A percentile compares a stretch with the other conserved stretches of the same genome.
These are phyloP conservation scores for Gossypium ekmanianum DNA, from an alignment of 345 rosid genomes.

Conservation along the genomic window DNA sequence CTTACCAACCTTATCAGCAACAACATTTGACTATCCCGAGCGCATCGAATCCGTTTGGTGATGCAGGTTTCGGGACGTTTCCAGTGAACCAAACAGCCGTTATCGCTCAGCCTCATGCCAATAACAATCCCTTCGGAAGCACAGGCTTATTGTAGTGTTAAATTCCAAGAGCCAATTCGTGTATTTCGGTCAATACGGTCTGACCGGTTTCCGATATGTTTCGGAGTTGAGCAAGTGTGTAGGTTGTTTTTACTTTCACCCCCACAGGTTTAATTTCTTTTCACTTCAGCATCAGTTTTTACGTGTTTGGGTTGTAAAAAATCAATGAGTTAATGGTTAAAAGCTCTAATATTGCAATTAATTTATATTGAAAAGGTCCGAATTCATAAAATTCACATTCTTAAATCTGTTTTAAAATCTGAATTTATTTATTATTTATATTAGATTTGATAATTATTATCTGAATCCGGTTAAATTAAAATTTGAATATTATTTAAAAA, in stretches of 20 bases:
- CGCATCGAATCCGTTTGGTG: slow-evolving; percentile 78
- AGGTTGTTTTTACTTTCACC: slow-evolving; percentile 12
- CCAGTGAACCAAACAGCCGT: slow-evolving; percentile 28
- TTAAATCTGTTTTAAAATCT: too few relatives aligned
- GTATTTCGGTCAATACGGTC: slow-evolving; percentile 9
- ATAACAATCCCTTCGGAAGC: slow-evolving; percentile 74
- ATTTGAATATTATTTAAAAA: too few relatives aligned
- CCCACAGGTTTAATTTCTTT: not conserved
- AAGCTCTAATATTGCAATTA: not conserved
- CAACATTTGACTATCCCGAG: slow-evolving; percentile 35
- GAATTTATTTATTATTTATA: too few relatives aligned
- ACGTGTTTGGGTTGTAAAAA: slow-evolving; percentile 30
- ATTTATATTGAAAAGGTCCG: not conserved
- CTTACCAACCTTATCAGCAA: slow-evolving; percentile 53
- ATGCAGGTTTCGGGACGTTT: slow-evolving; percentile 43
- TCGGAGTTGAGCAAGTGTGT: slow-evolving; percentile 11
- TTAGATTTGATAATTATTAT: too few relatives aligned
- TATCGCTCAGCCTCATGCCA: slow-evolving; percentile 38
- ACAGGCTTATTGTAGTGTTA: slow-evolving; percentile 53
- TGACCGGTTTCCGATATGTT: slow-evolving; percentile 20
- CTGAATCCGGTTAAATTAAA: too few relatives aligned
- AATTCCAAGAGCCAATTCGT: slow-evolving; percentile 9
- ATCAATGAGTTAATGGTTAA: slow-evolving; percentile 18
- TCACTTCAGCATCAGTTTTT: slow-evolving; percentile 10
- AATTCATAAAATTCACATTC: too few relatives aligned